phyloP scores from a whole-genome alignment of 345 rosid genomes.

The Geranium rotundifolium region DNA sequence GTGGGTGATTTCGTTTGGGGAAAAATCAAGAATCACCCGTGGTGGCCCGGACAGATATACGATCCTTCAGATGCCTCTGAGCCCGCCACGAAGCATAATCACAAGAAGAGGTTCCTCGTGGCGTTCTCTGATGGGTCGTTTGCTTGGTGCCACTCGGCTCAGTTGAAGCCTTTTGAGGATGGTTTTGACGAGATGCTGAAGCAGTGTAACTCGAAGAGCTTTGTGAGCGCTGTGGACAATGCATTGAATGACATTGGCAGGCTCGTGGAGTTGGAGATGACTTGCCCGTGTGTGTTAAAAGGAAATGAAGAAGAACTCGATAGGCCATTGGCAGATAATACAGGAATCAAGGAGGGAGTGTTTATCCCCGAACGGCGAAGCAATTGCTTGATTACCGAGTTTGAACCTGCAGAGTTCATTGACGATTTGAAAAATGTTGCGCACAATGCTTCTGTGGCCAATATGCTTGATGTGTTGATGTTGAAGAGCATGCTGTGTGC shows the following conservation, averaged over 20 bases:
- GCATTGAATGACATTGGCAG: slow-evolving; percentile 57
- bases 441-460: slow-evolving; percentile 17
- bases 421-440: slow-evolving; percentile 36
- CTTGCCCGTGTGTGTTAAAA: slow-evolving; percentile 42
- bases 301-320: slow-evolving; percentile 22
- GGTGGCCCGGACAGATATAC: slow-evolving; percentile 98
- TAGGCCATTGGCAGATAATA: slow-evolving; percentile 33
- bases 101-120: slow-evolving; percentile 51
- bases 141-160: slow-evolving; percentile 80
- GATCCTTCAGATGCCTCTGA: slow-evolving; percentile 69
- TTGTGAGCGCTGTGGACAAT: slow-evolving; percentile 38
- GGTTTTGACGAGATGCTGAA: slow-evolving; percentile 48
- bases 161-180: slow-evolving; percentile 69
- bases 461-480: slow-evolving; percentile 37
- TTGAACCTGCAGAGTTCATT: slow-evolving; percentile 45
- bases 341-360: slow-evolving; percentile 68
- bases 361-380: slow-evolving; percentile 47
- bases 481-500: slow-evolving; percentile 62
- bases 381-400: slow-evolving; percentile 26
- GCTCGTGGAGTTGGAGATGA: slow-evolving; percentile 45
- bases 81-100: slow-evolving; percentile 42
- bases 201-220: slow-evolving; percentile 45
- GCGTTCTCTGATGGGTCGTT: slow-evolving; percentile 79
- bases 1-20: slow-evolving; percentile 96
- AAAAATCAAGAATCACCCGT: slow-evolving; percentile 79